Base-by-base conservation (phyloP, 2,329 filamentous ascomycete species). In the Eurotiales sp. region DNA sequence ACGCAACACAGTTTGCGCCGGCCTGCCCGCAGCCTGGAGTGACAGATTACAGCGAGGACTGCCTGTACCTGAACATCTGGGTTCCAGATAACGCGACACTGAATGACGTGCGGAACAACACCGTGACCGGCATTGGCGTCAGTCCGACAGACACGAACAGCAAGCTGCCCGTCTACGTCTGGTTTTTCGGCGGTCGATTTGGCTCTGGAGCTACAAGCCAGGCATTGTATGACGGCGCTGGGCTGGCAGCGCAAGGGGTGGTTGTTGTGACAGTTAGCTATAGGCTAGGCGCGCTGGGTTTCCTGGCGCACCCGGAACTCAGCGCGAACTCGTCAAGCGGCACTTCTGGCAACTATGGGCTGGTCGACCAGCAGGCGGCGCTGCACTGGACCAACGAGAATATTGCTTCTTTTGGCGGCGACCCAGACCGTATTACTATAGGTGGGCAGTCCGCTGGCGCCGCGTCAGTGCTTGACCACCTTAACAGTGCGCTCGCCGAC, bases 391-490 rank as follows among this genome's bases (percentile, higher is more conserved):
- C 64, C 21, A 56, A 61, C n/a, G 51, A 61, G 4, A 61, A 61
- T 44, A 64, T 67, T 40, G 51, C 30, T 2, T 51, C 55, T 14
- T 67, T 66, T 55, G 62, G 62, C 12, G 64, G 63, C 8, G 62
- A 66, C 23, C 56, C 57, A 7, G 50, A 54, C 21, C 57, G 60
- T 8, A 57, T 65, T 4, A 55, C 58, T 14, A 51, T 59, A 2
- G 60, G 60, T 25, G 63, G 64, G 1, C 58, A 66, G 42, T 63
- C 61, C 6, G 56, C 61, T 7, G 61, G 61, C 15, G 60, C 21
- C 8, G 39, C 39, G 7, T 22, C 39, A 11, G 39, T 41, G 23
- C 15, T 23, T 8, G 21, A 41, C 39, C 21, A 22, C 12, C 21
- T 41, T 21, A 41, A 41, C 39, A 23, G 39, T 21, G 12, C 17